These are phyloP conservation scores for Phlegmacium glaucopus DNA, from an alignment of 768 basidiomycete species.

Conservation along the genomic window DNA sequence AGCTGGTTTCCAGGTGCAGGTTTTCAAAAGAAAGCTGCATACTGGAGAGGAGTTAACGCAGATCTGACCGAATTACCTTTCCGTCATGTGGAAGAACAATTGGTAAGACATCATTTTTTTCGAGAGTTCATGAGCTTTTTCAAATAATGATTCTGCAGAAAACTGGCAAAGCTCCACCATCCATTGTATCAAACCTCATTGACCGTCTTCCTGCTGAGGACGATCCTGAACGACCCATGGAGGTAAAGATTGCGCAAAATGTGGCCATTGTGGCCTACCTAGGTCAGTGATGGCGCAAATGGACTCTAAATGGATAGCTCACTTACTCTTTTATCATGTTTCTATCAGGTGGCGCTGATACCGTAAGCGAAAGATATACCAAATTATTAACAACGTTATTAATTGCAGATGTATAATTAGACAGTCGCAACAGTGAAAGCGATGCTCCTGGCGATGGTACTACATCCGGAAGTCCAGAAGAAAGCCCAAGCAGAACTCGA, in stretches of 20 bases:
- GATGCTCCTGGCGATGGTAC: conserved; percentile 37
- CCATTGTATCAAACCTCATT: conserved; percentile 3
- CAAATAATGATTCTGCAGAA: not conserved
- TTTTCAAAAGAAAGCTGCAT: conserved; percentile 33
- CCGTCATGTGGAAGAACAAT: conserved; percentile 8
- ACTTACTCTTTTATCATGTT: too few relatives aligned
- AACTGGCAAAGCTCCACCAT: conserved; percentile 4
- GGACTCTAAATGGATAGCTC: not conserved
- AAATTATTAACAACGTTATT: not conserved
- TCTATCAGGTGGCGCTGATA: conserved; percentile 1
- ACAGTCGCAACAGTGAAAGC: conserved; percentile 25
- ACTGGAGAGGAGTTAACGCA: conserved; percentile 20
- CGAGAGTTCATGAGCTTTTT: not conserved
- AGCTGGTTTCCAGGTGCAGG: conserved; percentile 35
- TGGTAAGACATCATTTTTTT: conserved; percentile 6
- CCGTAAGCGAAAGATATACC: too few relatives aligned
- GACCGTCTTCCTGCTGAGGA: conserved; percentile 8
- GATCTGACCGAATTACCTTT: conserved; percentile 10
- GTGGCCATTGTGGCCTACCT: conserved; percentile 12
- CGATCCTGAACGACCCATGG: conserved; percentile 3
- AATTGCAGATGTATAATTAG: conserved; percentile 13
- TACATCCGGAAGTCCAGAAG: conserved; percentile 31
- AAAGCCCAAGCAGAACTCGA: conserved; percentile 42
- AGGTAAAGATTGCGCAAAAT: conserved; percentile 10
- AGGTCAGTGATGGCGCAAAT: conserved; percentile 5